Conservation (phyloP, 306 rosid genomes). For the Pyrus betulifolia region DNA sequence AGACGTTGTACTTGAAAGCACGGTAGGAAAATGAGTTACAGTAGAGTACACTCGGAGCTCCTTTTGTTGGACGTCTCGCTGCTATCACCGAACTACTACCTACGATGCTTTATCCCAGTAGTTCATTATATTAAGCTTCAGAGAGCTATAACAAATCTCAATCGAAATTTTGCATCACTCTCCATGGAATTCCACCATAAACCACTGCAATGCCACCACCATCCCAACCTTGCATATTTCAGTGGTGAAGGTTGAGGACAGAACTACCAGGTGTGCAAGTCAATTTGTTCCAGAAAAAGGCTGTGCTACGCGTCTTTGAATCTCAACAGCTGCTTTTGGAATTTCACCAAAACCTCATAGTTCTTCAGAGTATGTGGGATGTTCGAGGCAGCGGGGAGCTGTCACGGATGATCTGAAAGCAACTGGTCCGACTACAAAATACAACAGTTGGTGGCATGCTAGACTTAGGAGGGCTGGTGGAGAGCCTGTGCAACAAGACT, state of each 20-base stretch:
- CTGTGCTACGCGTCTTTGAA: no score
- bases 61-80: background rate
- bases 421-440: background rate
- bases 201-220: no score
- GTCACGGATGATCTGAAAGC: background rate
- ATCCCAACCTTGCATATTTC: no score
- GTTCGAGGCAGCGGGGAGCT: background rate
- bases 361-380: background rate
- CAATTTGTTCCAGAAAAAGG: background rate
- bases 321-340: background rate
- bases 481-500: no score
- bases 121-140: background rate
- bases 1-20: background rate
- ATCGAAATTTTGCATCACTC: background rate
- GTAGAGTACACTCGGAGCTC: background rate
- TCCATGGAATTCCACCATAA: background rate
- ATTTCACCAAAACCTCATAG: background rate
- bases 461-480: no score
- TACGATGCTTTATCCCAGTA: background rate
- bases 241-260: background rate
- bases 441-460: no score
- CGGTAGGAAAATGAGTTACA: background rate
- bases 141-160: background rate
- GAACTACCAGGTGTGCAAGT: background rate
- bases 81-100: background rate